Base-by-base conservation (phyloP, 2,329 filamentous ascomycete genomes). In the Hortaea sp. region DNA sequence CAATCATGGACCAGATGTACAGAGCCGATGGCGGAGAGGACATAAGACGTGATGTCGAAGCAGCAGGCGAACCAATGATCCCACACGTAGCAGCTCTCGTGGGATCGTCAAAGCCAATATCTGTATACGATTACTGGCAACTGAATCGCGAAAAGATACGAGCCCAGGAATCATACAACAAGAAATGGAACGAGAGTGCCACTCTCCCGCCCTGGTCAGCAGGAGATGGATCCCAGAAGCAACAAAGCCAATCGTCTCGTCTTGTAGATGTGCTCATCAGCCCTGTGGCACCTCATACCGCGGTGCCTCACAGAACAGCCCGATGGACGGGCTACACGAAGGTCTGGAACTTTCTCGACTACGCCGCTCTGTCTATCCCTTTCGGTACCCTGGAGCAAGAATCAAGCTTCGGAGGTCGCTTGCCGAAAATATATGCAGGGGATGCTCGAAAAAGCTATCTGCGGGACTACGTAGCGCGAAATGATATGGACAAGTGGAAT, bases 121-220 rank as follows among this genome's bases (percentile, higher is more conserved):
- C 76, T 0, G 77, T 82, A 0, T 82, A 77, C 47, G 69, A 79
- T 4, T 84, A 84, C 61, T 84, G 79, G 81, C 78, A 82, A 53
- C 67, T 84, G 5, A 83, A 82, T 62, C 76, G 68, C 49, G 68
- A 70, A 28, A 83, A 82, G 55, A 47, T 69, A 28, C 66, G 63
- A 0, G 65, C 70, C 4, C 76, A 80, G 51, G 72, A 79, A 48
- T 66, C 63, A 2, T 82, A 79, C 46, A 67, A 81, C 1, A 70
- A 79, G 42, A 75, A 78, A 47, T 84, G 79, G 79, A 73, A 0
- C 20, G 20, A 20, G 20, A 20, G 20, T 20, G 20, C 20, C 20
- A 20, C 20, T 20, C 20, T 20, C 20, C 20, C 20, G 20, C 20
- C 20, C 20, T 20, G 20, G 20, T 20, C 20, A 20, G 20, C 20